These are phyloP conservation scores for Ophiostoma pallidulum DNA, from an alignment of 2,329 filamentous ascomycete genomes.

Conservation along the genomic window DNA sequence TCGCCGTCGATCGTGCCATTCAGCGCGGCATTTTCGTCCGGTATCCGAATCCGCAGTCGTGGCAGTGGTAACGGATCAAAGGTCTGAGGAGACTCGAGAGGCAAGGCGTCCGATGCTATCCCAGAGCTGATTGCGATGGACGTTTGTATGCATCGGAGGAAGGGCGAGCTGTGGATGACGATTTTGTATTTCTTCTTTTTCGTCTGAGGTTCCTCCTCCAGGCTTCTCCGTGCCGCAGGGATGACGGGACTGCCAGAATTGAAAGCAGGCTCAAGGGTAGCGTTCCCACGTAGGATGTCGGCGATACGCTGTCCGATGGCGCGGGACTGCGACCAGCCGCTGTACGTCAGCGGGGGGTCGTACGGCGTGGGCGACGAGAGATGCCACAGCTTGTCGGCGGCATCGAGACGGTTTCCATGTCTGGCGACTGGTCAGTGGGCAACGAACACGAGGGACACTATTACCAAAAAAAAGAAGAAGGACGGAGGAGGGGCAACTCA, in stretches of 20 bases:
- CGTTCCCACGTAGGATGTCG: constrained; percentile 52
- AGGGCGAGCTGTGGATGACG: constrained; percentile 88
- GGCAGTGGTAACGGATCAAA: constrained; percentile 6
- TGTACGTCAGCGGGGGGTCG: constrained; percentile 89
- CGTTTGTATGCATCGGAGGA: constrained; percentile 85
- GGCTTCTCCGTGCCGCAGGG: not conserved
- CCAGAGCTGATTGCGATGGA: constrained; percentile 81
- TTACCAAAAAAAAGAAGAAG: not conserved
- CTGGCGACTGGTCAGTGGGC: constrained; percentile 32
- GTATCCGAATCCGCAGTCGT: not conserved
- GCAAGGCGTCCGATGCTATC: constrained; percentile 53
- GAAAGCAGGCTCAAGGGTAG: constrained; percentile 27
- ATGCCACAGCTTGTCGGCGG: constrained; percentile 92
- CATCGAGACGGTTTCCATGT: constrained; percentile 89
- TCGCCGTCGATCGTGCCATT: not conserved
- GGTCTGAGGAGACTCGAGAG: constrained; percentile 15
- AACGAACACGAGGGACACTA: not conserved
- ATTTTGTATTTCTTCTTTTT: constrained; percentile 62
- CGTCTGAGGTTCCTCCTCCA: constrained; percentile 12
- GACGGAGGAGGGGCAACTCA: constrained; percentile 20
- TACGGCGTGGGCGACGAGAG: constrained; percentile 87
- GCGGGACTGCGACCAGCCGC: constrained; percentile 82
- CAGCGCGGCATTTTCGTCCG: not conserved
- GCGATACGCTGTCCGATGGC: constrained; percentile 75
- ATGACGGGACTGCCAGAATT: not conserved